These are phyloP conservation scores for Blepharisma undulans DNA, from an alignment of 169 alveolate genomes.

Conservation along the genomic window DNA sequence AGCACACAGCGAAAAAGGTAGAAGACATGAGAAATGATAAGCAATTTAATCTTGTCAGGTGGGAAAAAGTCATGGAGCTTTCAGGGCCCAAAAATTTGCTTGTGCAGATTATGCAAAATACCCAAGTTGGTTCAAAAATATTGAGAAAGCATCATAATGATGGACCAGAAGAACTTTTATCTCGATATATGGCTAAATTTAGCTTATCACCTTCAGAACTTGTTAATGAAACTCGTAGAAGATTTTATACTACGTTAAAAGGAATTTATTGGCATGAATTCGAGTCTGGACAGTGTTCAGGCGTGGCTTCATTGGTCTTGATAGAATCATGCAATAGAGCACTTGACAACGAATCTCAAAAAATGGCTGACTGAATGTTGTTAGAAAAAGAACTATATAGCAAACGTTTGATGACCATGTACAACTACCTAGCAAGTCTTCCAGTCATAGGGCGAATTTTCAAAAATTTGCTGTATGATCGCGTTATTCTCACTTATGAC, in stretches of 20 bases:
- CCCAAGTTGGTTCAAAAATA: neutral
- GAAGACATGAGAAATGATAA: neutral
- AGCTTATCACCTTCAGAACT: neutral
- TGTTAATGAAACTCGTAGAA: neutral
- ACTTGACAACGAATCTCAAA: neutral
- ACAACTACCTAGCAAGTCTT: neutral
- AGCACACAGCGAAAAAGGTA: neutral
- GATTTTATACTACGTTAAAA: constrained; percentile 9
- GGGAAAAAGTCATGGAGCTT: constrained; percentile 15
- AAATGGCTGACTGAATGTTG: constrained; percentile 16
- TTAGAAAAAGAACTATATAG: neutral
- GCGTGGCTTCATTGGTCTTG: neutral
- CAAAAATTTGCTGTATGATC: neutral
- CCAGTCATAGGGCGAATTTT: neutral
- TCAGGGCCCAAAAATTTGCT: constrained; percentile 13
- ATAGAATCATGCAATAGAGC: neutral
- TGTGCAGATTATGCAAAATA: neutral
- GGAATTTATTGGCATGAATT: constrained; percentile 35
- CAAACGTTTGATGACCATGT: neutral
- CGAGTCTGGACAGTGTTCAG: constrained; percentile 34
- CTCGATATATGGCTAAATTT: neutral
- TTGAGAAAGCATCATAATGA: neutral
- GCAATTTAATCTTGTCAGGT: neutral
- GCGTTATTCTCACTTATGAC: neutral
- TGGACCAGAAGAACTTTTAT: neutral